Evolutionary conservation across 2,329 filamentous ascomycete genomes (phyloP), one percentile per base, ranked within the genome.

Genomic region (Myriosclerotinia duriaeana): DNA sequence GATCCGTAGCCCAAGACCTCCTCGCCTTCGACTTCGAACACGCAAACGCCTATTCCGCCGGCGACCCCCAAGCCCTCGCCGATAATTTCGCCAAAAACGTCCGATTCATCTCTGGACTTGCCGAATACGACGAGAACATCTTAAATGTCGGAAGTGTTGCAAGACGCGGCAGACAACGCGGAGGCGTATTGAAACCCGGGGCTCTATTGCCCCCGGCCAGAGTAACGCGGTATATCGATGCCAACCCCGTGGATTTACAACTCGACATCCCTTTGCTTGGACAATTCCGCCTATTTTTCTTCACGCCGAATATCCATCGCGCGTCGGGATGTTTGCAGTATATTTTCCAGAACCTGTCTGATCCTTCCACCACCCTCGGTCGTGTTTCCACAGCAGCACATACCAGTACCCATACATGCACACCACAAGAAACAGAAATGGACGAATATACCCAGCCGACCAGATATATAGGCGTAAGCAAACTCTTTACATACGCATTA

Each of bases 191-290:
- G 0, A 77, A 73, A 36, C 77, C 79, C 0, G 80, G 80, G 0
- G 72, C 75, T 7, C 74, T 86, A 0, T 76, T 84, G 12, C 80
- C 80, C 3, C 90, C 90, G 2, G 87, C 87, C 52, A 89, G 86
- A 77, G 89, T 89, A 22, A 90, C 88, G 0, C 84, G 90, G 38
- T 92, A 89, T 74, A 84, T 92, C 62, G 90, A 93, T 77, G 87
- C 89, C 4, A 93, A 93, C 72, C 90, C 90, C 0, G 86, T 93
- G 53, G 88, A 93, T 71, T 80, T 93, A 38, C 89, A 93, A 75
- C 85, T 92, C 7, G 90, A 93, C 73, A 90, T 93, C 54, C 90
- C 90, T 1, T 85, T 92, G 77, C 80, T 93, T 7, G 88, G 90
- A 36, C 90, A 93, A 74, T 93, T 93, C 79, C 84, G 89, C 59